phyloP scores from a whole-genome alignment of 1,139 yeast genomes.

The Candida sp. region DNA sequence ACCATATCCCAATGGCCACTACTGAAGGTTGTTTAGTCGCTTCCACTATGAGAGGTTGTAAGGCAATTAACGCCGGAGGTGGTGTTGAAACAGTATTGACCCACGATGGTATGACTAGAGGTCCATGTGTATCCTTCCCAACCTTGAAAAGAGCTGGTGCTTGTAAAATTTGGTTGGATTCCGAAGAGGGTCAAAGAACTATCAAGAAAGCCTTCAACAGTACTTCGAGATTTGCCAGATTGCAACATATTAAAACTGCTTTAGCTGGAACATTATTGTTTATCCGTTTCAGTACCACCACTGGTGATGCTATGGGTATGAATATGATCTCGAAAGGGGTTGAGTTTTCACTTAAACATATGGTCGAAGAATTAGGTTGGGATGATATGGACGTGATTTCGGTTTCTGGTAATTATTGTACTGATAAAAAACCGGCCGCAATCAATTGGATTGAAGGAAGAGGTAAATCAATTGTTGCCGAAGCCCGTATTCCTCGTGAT shows the following conservation, averaged over 20 bases:
- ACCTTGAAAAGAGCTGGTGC: slow-evolving; percentile 85
- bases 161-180: slow-evolving; percentile 93
- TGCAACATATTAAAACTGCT: slow-evolving; percentile 88
- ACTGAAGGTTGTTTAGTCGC: slow-evolving; percentile 99
- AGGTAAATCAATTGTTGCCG: slow-evolving; percentile 98
- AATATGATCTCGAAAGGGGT: slow-evolving; percentile 99
- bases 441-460: slow-evolving; percentile 99
- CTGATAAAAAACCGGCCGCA: slow-evolving; percentile 97
- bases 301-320: slow-evolving; percentile 99
- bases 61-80: slow-evolving; percentile 96
- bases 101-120: slow-evolving; percentile 98
- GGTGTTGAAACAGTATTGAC: slow-evolving; percentile 92
- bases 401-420: slow-evolving; percentile 96
- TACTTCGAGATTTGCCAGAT: slow-evolving; percentile 94
- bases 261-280: slow-evolving; percentile 91
- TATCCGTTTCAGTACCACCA: slow-evolving; percentile 91
- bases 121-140: slow-evolving; percentile 94
- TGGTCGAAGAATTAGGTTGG: slow-evolving; percentile 90
- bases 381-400: slow-evolving; percentile 91
- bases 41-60: slow-evolving; percentile 98
- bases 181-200: slow-evolving; percentile 83
- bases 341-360: slow-evolving; percentile 76
- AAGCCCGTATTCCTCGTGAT: slow-evolving; percentile 82
- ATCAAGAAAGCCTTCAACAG: slow-evolving; percentile 93
- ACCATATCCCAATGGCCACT: slow-evolving; percentile 97